Evolutionary conservation across 2,329 filamentous ascomycete genomes (phyloP), one percentile per base, ranked within the genome.

Genomic region (Beauveria bassiana): DNA sequence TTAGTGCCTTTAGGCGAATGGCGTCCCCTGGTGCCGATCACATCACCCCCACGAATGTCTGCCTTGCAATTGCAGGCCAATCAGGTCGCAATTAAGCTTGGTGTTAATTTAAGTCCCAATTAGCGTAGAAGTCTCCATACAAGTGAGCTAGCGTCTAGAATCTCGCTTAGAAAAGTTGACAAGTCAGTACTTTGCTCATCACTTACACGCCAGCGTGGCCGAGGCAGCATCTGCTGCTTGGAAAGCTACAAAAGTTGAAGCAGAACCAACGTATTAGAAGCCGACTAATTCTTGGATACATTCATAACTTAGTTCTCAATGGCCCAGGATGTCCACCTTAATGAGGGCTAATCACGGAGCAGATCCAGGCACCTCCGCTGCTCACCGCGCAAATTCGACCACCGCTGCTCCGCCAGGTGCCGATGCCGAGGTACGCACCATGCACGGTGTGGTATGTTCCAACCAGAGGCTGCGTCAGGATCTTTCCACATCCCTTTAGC

Each of bases 1-100:
- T 59, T 59, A 59, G 57, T 59, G 47, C 24, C 26, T 20, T 59
- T 43, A 24, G 16, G 47, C 57, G 34, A 51, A 59, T 59, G 56
- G 34, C 46, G 16, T 22, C 10, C 45, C 51, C 16, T 50, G 45
- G 24, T 9, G 55, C 55, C 34, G 55, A 58, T 58, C 55, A 34
- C 55, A 14, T 31, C 45, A 20, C 26, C 26, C 22, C 31, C 31
- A 31, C 55, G 34, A 50, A 31, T 28, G 20, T 10, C 46, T 4
- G 34, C 22, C 14, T 1, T 16, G 20, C 31, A 58, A 20, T 14
- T 28, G 16, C 45, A 20, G 31, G 22, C 9, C 34, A 31, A 49
- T 49, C 20, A 42, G 45, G 43, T 58, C 46, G 12, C 45, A 42
- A 50, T 42, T 28, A 58, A 58, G 55, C 45, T 31, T 58, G 45